phyloP scores from a whole-genome alignment of 768 basidiomycete species.

The Gelatoporia subvermispora region DNA sequence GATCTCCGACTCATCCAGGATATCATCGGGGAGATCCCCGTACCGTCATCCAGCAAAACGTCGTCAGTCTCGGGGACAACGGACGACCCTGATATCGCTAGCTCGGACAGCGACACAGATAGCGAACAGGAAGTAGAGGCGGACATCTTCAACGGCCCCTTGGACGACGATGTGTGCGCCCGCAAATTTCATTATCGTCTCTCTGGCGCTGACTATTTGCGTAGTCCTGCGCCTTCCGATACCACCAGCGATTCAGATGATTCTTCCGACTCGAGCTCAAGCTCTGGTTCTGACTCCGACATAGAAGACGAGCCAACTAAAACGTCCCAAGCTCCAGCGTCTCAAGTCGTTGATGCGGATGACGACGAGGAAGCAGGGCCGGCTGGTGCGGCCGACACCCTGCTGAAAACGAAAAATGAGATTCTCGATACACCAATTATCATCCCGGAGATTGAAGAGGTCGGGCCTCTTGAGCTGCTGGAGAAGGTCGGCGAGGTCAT shows the following conservation, averaged over 20 bases:
- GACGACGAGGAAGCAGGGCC: constrained; percentile 52
- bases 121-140: constrained; percentile 76
- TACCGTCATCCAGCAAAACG: constrained; percentile 6
- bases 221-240: constrained; percentile 7
- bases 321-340: background rate
- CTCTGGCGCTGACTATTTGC: background rate
- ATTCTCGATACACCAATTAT: constrained; percentile 40
- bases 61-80: background rate
- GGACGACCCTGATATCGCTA: constrained; percentile 44
- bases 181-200: background rate
- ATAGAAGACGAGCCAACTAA: constrained; percentile 23
- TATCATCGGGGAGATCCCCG: constrained; percentile 40
- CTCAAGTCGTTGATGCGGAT: constrained; percentile 32
- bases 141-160: constrained; percentile 36
- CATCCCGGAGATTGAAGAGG: constrained; percentile 59
- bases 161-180: constrained; percentile 30
- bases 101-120: constrained; percentile 43
- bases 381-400: constrained; percentile 33
- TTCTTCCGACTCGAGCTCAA: constrained; percentile 9
- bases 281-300: constrained; percentile 30
- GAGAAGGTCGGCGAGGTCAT: constrained; percentile 77
- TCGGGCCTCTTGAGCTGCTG: constrained; percentile 59
- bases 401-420: constrained; percentile 70
- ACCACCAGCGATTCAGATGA: constrained; percentile 29
- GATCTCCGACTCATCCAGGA: constrained; percentile 73